Evolutionary conservation across 2,329 filamentous ascomycete species (phyloP).

Genomic region (Eutypella sp.): DNA sequence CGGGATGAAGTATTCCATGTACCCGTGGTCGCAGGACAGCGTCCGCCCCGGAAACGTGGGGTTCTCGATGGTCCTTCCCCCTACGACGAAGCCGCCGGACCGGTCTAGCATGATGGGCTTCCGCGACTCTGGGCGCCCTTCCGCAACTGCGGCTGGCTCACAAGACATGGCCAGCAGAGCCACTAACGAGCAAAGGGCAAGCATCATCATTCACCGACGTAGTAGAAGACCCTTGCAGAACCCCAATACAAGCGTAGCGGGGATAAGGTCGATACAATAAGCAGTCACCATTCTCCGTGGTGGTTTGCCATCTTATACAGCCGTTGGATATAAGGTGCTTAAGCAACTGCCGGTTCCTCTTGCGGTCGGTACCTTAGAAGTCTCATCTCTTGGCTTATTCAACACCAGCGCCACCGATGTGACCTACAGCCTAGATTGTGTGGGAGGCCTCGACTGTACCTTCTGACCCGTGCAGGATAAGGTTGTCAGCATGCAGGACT

Average conservation of each 20-base stretch:
- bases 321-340: neutral
- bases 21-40: constrained; percentile 33
- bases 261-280: neutral
- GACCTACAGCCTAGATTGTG: too few relatives aligned
- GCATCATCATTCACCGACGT: neutral
- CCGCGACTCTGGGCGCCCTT: neutral
- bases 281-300: neutral
- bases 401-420: too few relatives aligned
- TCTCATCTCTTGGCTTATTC: neutral
- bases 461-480: too few relatives aligned
- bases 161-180: neutral
- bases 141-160: neutral
- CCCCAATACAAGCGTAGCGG: neutral
- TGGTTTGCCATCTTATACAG: neutral
- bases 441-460: too few relatives aligned
- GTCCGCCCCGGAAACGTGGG: constrained; percentile 24
- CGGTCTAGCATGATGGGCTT: constrained; percentile 21
- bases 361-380: neutral
- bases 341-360: neutral
- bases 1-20: constrained; percentile 34
- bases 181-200: neutral
- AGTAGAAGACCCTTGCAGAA: neutral
- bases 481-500: too few relatives aligned
- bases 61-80: constrained; percentile 26
- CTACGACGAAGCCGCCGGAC: constrained; percentile 30